Conservation (phyloP, 352 stramenopile species). For the Phytophthora citricola region DNA sequence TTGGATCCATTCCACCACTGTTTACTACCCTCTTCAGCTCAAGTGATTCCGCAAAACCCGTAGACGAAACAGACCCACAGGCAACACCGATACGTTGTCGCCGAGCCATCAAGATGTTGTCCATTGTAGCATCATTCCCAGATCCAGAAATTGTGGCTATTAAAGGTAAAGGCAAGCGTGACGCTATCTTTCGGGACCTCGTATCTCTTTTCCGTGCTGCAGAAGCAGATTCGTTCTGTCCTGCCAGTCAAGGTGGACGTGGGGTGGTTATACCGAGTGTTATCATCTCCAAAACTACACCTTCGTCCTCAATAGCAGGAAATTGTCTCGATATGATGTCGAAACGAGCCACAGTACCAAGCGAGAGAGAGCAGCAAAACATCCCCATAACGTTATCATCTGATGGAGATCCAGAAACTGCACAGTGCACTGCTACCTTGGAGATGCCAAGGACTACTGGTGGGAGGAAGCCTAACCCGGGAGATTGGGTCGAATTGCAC, state of each 20-base stretch:
- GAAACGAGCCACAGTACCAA: conserved; percentile 7
- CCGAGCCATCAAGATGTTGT: conserved; percentile 51
- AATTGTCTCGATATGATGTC: not conserved
- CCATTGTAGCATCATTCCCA: conserved; percentile 57
- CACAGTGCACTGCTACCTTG: conserved; percentile 1
- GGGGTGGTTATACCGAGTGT: conserved; percentile 24
- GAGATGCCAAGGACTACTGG: not conserved
- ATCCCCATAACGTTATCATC: not conserved
- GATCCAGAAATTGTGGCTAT: conserved; percentile 18
- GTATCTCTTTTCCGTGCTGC: conserved; percentile 30
- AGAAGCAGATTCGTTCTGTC: conserved; percentile 3
- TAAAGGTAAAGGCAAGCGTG: conserved; percentile 29
- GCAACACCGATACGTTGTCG: conserved; percentile 39
- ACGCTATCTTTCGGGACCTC: conserved; percentile 29
- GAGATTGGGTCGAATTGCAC: conserved; percentile 64
- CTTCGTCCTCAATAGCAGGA: not conserved
- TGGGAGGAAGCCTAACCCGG: conserved; percentile 33
- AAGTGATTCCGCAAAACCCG: not conserved
- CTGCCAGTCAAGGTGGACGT: not conserved
- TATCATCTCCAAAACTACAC: conserved; percentile 5
- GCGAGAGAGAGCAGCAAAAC: conserved; percentile 1
- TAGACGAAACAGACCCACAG: conserved; percentile 3
- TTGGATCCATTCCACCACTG: conserved; percentile 48
- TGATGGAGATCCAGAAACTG: not conserved
- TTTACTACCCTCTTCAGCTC: conserved; percentile 44